phyloP scores from a whole-genome alignment of 441 rosid genomes.

The Breynia disticha region DNA sequence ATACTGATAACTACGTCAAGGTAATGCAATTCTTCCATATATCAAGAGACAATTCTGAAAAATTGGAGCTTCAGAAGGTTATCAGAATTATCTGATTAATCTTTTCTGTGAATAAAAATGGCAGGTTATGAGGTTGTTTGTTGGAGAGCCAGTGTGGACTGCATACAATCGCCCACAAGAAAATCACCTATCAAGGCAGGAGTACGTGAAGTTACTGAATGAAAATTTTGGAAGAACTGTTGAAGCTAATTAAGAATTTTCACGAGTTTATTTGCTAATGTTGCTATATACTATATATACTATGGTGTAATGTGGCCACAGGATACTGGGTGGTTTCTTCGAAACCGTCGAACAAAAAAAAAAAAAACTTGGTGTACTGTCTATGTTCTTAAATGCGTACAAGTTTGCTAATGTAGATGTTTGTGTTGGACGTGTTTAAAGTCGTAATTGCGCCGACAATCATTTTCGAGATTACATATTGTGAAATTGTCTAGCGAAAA shows the following conservation, averaged over 20 bases:
- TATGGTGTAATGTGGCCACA: no score
- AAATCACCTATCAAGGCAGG: slow-evolving; percentile 62
- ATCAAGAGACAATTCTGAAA: background rate
- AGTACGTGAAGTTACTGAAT: slow-evolving; percentile 34
- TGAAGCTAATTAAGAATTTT: slow-evolving; percentile 36
- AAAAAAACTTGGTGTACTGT: no score
- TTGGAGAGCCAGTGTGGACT: slow-evolving; percentile 81
- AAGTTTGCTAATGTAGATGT: no score
- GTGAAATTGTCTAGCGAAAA: no score
- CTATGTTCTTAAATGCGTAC: no score
- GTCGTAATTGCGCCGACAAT: no score
- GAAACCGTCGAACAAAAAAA: no score
- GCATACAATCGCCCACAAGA: slow-evolving; percentile 75
- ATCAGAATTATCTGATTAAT: slow-evolving; percentile 1
- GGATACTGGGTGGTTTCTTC: no score
- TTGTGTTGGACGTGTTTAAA: no score
- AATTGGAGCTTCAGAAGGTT: background rate
- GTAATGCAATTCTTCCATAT: slow-evolving; percentile 19
- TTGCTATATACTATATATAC: no score
- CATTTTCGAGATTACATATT: no score
- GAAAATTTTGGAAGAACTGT: slow-evolving; percentile 32
- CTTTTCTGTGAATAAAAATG: background rate
- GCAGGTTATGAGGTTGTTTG: slow-evolving; percentile 81
- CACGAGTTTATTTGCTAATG: background rate
- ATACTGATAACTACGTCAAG: slow-evolving; percentile 60